Evolutionary conservation across 202 grass and related monocot species (phyloP).

Genomic region (Zoysia matrella): DNA sequence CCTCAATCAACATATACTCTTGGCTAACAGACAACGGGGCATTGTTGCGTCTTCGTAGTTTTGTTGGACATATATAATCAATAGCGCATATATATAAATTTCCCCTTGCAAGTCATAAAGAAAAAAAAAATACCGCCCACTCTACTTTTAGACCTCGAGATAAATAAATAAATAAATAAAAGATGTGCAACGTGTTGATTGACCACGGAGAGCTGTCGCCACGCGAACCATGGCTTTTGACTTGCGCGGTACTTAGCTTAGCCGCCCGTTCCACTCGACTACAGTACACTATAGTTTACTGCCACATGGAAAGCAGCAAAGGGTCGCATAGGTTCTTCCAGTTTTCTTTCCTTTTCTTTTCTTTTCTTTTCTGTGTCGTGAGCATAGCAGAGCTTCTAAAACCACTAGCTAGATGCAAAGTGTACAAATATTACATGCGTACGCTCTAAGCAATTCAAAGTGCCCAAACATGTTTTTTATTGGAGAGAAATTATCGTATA

Average conservation of each 20-base stretch:
- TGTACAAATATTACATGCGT: too few relatives aligned
- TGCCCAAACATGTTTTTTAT: not conserved
- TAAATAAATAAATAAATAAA: not conserved
- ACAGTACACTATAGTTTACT: not conserved
- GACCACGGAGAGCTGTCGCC: slow-evolving; percentile 9
- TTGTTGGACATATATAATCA: too few relatives aligned
- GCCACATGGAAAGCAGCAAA: slow-evolving; percentile 31
- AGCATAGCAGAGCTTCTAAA: too few relatives aligned
- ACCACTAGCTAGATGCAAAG: too few relatives aligned
- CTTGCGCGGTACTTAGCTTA: not conserved
- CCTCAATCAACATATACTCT: too few relatives aligned
- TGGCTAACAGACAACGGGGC: too few relatives aligned
- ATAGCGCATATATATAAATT: not conserved
- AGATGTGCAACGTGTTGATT: not conserved
- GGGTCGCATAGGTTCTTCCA: not conserved
- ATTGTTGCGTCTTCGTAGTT: too few relatives aligned
- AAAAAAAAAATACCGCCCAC: not conserved
- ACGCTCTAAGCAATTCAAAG: too few relatives aligned
- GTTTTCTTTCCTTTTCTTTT: too few relatives aligned
- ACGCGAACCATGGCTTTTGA: slow-evolving; percentile 31
- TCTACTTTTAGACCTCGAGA: not conserved
- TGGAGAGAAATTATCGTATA: too few relatives aligned
- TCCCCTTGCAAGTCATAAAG: not conserved
- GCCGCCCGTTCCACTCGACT: not conserved
- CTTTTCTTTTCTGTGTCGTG: not conserved